Percentiles rank a stretch among this genome's conserved stretches.
Conservation (phyloP, 2,329 filamentous ascomycete genomes). For the Aureobasidium sp. region DNA sequence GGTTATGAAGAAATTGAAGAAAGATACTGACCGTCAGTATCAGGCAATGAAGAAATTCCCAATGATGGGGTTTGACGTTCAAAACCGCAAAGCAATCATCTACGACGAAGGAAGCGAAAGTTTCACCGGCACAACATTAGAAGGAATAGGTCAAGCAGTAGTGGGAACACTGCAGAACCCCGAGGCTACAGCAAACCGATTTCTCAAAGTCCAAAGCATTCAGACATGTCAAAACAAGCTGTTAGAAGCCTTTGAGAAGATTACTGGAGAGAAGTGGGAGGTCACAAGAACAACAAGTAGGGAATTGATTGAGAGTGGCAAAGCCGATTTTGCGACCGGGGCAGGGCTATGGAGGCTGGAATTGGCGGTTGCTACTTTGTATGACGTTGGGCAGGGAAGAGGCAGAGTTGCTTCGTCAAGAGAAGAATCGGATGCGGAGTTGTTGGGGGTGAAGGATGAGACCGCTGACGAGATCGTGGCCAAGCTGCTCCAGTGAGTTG, state of each 20-base stretch:
- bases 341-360: conserved; percentile 11
- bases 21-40: neutral
- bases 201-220: conserved; percentile 47
- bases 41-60: conserved; percentile 49
- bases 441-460: conserved; percentile 15
- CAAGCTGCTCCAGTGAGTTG: neutral
- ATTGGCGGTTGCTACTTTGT: conserved; percentile 14
- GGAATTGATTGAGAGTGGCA: conserved; percentile 9
- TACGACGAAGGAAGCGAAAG: conserved; percentile 46
- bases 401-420: conserved; percentile 10
- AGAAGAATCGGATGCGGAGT: conserved; percentile 14
- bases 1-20: too few species aligned
- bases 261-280: conserved; percentile 12
- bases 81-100: conserved; percentile 39
- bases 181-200: conserved; percentile 47
- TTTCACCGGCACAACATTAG: conserved; percentile 42
- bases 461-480: conserved; percentile 7
- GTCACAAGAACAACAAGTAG: neutral
- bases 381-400: conserved; percentile 12
- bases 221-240: conserved; percentile 47
- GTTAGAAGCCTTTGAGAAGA: conserved; percentile 26
- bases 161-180: conserved; percentile 39
- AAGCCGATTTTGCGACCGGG: neutral
- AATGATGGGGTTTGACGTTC: conserved; percentile 51
- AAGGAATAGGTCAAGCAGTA: conserved; percentile 43